Evolutionary conservation across 345 rosid species (phyloP).

Genomic region (Syzygium grande): DNA sequence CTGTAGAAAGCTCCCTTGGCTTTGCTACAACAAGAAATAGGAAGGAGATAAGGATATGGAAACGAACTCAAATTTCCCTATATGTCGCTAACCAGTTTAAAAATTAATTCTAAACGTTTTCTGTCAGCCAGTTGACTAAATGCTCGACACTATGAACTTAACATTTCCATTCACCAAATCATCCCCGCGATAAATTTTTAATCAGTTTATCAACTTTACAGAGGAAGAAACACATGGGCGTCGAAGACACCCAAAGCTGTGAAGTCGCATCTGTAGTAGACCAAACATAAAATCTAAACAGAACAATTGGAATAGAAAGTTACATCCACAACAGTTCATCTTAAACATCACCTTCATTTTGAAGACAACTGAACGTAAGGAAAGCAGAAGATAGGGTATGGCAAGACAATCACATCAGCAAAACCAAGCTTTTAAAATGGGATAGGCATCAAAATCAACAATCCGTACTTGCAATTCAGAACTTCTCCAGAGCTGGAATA

Average conservation of each 20-base stretch:
- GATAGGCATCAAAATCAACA: constrained; percentile 4
- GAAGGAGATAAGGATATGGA: neutral
- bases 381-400: neutral
- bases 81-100: neutral
- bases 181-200: neutral
- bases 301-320: neutral
- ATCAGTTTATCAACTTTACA: neutral
- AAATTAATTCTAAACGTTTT: neutral
- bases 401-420: neutral
- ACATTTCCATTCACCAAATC: neutral
- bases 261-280: neutral
- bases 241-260: neutral
- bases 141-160: neutral
- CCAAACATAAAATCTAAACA: neutral
- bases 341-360: neutral
- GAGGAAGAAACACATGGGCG: neutral
- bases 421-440: neutral
- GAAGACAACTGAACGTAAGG: neutral
- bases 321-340: neutral
- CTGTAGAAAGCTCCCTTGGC: neutral
- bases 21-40: neutral
- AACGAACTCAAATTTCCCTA: neutral
- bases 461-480: constrained; percentile 90
- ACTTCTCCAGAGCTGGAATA: constrained; percentile 97
- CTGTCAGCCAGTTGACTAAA: neutral